phyloP scores from a whole-genome alignment of 306 rosid genomes.

The Prunus dulcis region DNA sequence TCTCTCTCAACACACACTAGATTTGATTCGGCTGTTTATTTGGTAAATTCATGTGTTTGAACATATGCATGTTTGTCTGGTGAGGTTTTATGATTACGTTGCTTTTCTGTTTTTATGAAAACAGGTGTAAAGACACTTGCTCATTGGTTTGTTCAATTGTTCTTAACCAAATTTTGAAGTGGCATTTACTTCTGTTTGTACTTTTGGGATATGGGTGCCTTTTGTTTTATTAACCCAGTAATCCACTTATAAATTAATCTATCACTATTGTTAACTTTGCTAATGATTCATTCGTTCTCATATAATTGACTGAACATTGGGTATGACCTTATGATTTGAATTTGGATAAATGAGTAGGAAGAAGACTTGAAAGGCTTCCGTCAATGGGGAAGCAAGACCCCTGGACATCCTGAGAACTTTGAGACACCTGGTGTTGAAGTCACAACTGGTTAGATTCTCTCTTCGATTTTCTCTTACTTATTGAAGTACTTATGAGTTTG shows the following conservation, averaged over 20 bases:
- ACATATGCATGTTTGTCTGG: neutral
- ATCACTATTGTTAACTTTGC: neutral
- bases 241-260: neutral
- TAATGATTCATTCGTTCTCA: no score
- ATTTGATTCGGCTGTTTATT: neutral
- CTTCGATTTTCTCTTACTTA: no score
- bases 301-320: constrained; percentile 6
- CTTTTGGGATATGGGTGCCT: neutral
- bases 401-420: constrained; percentile 98
- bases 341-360: constrained; percentile 46
- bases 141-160: neutral
- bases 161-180: neutral
- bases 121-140: neutral
- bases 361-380: constrained; percentile 85
- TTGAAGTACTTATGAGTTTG: neutral
- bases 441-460: constrained; percentile 72
- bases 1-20: neutral
- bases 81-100: neutral
- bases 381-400: constrained; percentile 92
- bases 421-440: constrained; percentile 95
- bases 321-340: constrained; percentile 10
- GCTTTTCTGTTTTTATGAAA: neutral
- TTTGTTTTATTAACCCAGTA: neutral
- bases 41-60: neutral
- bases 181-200: neutral